Conservation (phyloP, 495 filamentous ascomycete species). For the Penicillium bovifimosum region DNA sequence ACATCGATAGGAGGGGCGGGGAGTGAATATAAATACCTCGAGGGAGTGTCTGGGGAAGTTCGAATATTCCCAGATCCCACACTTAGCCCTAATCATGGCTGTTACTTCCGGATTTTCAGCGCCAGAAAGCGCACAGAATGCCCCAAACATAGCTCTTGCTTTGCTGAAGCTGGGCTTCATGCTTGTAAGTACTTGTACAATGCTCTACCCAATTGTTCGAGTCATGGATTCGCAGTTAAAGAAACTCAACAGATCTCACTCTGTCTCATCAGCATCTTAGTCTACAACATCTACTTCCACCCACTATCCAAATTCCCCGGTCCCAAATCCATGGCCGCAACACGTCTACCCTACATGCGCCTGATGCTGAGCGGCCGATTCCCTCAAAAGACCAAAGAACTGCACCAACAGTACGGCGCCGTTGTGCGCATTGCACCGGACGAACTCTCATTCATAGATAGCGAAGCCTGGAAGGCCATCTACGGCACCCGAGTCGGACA, state of each 20-base stretch:
- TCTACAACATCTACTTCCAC: conserved; percentile 48
- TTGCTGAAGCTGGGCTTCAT: neutral
- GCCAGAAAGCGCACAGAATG: neutral
- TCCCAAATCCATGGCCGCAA: conserved; percentile 28
- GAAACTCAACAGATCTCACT: neutral
- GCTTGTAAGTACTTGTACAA: neutral
- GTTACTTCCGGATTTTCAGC: neutral
- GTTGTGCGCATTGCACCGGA: conserved; percentile 49
- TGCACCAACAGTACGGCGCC: conserved; percentile 40
- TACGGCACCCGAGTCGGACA: conserved; percentile 40
- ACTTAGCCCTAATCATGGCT: neutral
- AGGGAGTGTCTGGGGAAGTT: neutral
- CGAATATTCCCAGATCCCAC: neutral
- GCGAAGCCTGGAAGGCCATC: conserved; percentile 52
- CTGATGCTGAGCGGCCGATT: conserved; percentile 10
- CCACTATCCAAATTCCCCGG: conserved; percentile 48
- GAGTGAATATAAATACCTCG: neutral
- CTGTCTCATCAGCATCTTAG: neutral
- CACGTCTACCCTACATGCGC: conserved; percentile 15
- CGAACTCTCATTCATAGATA: conserved; percentile 43
- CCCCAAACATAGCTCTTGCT: neutral
- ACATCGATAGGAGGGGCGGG: no score
- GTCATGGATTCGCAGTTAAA: neutral
- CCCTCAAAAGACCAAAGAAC: neutral
- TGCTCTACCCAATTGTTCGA: neutral